Percentiles rank a stretch among this genome's conserved stretches.
Conservation (phyloP, 1,139 yeast species). For the Starmera stellimalicola region DNA sequence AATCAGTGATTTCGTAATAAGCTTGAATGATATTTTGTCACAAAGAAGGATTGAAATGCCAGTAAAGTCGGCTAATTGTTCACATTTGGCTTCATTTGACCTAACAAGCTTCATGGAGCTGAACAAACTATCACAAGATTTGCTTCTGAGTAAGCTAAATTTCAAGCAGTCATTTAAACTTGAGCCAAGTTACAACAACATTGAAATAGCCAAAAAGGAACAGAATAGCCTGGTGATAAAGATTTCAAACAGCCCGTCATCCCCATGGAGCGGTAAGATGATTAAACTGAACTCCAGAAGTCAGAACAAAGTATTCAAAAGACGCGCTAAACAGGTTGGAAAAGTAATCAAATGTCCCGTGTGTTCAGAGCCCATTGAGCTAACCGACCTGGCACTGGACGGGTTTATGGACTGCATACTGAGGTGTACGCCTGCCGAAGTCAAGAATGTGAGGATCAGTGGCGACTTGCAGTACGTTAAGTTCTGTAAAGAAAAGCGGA, state of each 20-base stretch:
- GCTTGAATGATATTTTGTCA: slow-evolving; percentile 2
- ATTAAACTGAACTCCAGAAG: neutral
- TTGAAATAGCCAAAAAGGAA: neutral
- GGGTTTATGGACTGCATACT: slow-evolving; percentile 14
- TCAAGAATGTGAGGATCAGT: slow-evolving; percentile 9
- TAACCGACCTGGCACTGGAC: slow-evolving; percentile 13
- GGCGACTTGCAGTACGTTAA: slow-evolving; percentile 8
- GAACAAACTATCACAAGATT: neutral
- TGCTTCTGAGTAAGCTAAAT: neutral
- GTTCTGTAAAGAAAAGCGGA: neutral
- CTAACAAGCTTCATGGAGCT: slow-evolving; percentile 1
- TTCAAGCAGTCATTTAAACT: neutral
- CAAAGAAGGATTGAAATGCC: neutral
- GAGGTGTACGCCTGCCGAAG: slow-evolving; percentile 4
- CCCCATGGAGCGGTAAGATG: neutral
- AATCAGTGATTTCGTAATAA: neutral
- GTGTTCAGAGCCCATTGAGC: slow-evolving; percentile 9
- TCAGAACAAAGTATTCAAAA: too few species aligned
- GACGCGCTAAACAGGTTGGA: neutral
- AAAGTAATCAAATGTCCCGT: slow-evolving; percentile 15
- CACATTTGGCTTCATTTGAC: slow-evolving; percentile 1
- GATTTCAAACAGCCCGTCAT: neutral
- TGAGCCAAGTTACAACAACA: neutral
- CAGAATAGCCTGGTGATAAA: neutral
- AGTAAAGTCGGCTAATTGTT: slow-evolving; percentile 1